Evolutionary conservation across 2,329 filamentous ascomycete genomes (phyloP).

Genomic region (Zymoseptoria passerinii): DNA sequence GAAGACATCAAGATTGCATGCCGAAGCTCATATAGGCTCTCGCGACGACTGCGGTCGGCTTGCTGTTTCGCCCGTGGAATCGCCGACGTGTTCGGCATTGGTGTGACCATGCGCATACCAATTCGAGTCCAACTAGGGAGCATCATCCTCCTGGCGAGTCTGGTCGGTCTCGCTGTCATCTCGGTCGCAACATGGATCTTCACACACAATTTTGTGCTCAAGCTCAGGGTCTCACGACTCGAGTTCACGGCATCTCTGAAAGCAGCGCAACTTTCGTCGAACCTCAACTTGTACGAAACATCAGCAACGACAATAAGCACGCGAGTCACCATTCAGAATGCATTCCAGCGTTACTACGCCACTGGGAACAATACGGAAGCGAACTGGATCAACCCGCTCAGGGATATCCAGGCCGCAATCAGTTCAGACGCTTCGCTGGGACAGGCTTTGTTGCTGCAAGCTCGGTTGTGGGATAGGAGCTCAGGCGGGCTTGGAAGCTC

Average conservation of each 20-base stretch:
- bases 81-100: not conserved
- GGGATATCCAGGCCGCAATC: slow-evolving; percentile 66
- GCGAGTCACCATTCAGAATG: slow-evolving; percentile 45
- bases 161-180: slow-evolving; percentile 68
- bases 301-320: slow-evolving; percentile 65
- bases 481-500: slow-evolving; percentile 45
- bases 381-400: slow-evolving; percentile 53
- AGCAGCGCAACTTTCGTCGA: slow-evolving; percentile 69
- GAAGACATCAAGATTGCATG: not conserved
- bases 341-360: slow-evolving; percentile 45
- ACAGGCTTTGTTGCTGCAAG: slow-evolving; percentile 55
- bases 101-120: slow-evolving; percentile 63
- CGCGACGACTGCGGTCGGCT: not conserved
- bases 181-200: slow-evolving; percentile 64
- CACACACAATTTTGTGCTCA: slow-evolving; percentile 53
- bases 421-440: slow-evolving; percentile 41
- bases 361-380: slow-evolving; percentile 45
- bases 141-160: slow-evolving; percentile 66
- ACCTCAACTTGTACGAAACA: slow-evolving; percentile 70
- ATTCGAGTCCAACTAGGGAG: slow-evolving; percentile 80
- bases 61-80: not conserved
- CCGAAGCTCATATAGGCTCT: not conserved
- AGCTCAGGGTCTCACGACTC: slow-evolving; percentile 50
- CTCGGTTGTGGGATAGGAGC: slow-evolving; percentile 63
- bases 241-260: slow-evolving; percentile 78